Evolutionary conservation across 2,329 filamentous ascomycete species (phyloP).

Genomic region (Exophiala phaeomuriformis): DNA sequence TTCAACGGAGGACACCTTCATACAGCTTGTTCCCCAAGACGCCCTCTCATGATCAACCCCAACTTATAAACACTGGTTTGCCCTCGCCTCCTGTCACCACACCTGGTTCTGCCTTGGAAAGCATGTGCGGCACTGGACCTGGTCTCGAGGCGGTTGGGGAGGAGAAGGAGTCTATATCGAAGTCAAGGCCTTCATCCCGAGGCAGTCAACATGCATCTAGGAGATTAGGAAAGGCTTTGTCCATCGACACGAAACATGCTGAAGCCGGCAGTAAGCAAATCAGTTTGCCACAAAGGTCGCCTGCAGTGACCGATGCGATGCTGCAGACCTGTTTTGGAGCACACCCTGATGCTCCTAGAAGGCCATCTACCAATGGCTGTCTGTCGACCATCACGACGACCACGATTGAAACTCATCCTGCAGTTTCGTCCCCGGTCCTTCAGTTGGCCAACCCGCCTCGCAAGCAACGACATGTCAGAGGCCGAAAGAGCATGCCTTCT

Average conservation of each 20-base stretch:
- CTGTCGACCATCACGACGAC: conserved; percentile 7
- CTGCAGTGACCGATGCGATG: conserved; percentile 10
- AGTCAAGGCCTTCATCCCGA: conserved; percentile 1
- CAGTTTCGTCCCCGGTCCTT: background rate
- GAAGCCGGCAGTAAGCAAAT: background rate
- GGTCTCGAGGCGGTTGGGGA: background rate
- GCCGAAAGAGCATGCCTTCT: conserved; percentile 20
- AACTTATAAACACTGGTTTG: background rate
- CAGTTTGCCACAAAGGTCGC: conserved; percentile 11
- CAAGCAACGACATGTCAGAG: conserved; percentile 8
- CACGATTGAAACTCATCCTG: conserved; percentile 1
- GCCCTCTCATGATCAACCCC: conserved; percentile 2
- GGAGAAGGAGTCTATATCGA: background rate
- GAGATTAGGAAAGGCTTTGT: conserved; percentile 2
- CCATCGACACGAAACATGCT: background rate
- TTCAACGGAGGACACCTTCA: conserved; percentile 6
- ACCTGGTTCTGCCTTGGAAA: background rate
- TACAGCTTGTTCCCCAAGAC: conserved; percentile 23
- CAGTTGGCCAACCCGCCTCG: conserved; percentile 6
- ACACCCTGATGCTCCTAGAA: background rate
- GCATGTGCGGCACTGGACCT: background rate
- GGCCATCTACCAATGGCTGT: background rate
- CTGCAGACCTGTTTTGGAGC: conserved; percentile 10
- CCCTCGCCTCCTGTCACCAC: conserved; percentile 3
- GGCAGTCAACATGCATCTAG: conserved; percentile 1